A percentile compares a stretch with the other conserved stretches of the same genome.
Evolutionary conservation across 352 stramenopile genomes (phyloP).

Genomic region (Phytophthora idaei): DNA sequence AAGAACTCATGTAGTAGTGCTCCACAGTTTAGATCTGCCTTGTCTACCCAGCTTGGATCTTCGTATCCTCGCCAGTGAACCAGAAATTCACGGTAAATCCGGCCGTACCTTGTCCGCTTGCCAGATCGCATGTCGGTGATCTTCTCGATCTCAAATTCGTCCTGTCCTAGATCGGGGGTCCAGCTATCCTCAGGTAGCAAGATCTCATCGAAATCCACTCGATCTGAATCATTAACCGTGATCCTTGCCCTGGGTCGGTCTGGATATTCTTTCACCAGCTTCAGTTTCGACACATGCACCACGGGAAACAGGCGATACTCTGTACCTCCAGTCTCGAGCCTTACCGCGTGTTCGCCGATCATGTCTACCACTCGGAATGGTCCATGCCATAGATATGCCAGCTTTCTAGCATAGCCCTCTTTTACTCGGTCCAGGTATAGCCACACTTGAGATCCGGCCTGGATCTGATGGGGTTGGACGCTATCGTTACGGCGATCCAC

Average conservation of each 20-base stretch:
- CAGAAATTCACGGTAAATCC: too few species aligned
- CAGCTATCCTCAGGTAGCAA: constrained; percentile 2
- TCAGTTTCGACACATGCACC: constrained; percentile 34
- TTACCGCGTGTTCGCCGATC: constrained; percentile 3
- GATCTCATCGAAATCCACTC: constrained; percentile 31
- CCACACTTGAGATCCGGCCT: constrained; percentile 2
- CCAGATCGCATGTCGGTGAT: neutral
- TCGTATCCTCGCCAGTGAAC: too few species aligned
- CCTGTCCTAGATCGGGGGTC: constrained; percentile 10
- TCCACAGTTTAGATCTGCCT: too few species aligned
- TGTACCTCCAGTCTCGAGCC: constrained; percentile 1
- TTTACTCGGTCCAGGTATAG: constrained; percentile 14
- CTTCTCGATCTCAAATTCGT: constrained; percentile 12
- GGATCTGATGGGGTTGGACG: neutral
- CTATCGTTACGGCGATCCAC: constrained; percentile 1
- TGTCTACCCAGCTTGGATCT: too few species aligned
- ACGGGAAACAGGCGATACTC: constrained; percentile 22
- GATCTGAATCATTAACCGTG: constrained; percentile 1
- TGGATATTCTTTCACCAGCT: neutral
- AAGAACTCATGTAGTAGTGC: too few species aligned
- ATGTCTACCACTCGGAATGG: constrained; percentile 28
- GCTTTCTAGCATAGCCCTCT: constrained; percentile 5
- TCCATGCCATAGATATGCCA: constrained; percentile 30
- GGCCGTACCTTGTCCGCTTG: neutral
- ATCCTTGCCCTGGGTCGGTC: constrained; percentile 6